Conservation (phyloP, 176 grass and related monocot species). For the Oryza punctata region DNA sequence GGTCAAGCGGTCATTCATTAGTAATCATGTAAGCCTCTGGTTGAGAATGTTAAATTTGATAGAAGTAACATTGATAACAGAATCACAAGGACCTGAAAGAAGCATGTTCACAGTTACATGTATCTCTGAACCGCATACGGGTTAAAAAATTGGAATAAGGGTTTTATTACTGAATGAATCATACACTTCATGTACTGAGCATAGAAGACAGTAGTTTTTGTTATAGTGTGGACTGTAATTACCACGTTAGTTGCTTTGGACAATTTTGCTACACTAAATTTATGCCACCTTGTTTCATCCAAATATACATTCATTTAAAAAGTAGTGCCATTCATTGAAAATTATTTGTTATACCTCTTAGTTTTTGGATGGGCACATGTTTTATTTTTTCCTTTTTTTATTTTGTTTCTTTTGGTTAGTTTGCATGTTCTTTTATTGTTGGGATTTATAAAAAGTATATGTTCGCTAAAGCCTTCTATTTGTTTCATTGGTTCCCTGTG, state of each 20-base stretch:
- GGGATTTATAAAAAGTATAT: neutral
- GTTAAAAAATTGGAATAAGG: constrained; percentile 25
- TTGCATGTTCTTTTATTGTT: constrained; percentile 20
- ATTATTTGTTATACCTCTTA: constrained; percentile 7
- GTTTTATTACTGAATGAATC: constrained; percentile 15
- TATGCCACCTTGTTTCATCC: neutral
- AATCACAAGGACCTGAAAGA: neutral
- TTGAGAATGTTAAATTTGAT: constrained; percentile 32
- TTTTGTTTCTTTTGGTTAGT: neutral
- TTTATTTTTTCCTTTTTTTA: constrained; percentile 1
- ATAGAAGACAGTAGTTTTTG: constrained; percentile 1
- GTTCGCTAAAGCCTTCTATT: neutral
- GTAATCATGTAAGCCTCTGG: neutral
- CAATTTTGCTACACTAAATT: constrained; percentile 19
- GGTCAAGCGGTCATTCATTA: neutral
- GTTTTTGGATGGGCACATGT: constrained; percentile 20
- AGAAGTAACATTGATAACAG: constrained; percentile 2
- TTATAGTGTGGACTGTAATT: neutral
- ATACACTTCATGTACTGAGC: constrained; percentile 20
- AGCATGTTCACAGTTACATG: constrained; percentile 10
- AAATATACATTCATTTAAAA: neutral
- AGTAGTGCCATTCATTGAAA: constrained; percentile 11
- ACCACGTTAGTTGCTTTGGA: constrained; percentile 18
- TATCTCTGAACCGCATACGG: constrained; percentile 3
- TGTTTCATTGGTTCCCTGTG: constrained; percentile 13